Evolutionary conservation across 2,329 filamentous ascomycete genomes (phyloP).

Genomic region (Fusarium nematophilum): DNA sequence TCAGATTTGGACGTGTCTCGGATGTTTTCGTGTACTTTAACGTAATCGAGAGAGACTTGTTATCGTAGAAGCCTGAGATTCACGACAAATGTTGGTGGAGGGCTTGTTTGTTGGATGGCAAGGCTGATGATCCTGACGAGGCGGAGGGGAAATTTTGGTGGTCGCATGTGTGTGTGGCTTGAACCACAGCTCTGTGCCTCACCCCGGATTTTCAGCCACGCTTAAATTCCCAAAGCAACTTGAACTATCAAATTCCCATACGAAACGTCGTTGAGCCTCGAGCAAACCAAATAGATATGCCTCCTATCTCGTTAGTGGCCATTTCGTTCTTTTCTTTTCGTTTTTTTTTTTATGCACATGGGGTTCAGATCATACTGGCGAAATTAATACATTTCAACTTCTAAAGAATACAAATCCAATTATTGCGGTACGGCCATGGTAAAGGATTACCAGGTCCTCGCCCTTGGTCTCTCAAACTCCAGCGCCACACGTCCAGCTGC

Average conservation of each 20-base stretch:
- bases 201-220: slow-evolving; percentile 22
- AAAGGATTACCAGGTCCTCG: slow-evolving; percentile 22
- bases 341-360: no score
- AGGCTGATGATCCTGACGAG: slow-evolving; percentile 48
- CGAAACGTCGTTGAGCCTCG: no score
- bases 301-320: no score
- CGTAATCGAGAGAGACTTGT: neutral
- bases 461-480: slow-evolving; percentile 17
- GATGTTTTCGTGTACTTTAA: neutral
- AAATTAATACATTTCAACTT: neutral
- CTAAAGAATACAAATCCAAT: slow-evolving; percentile 22
- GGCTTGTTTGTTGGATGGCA: slow-evolving; percentile 31
- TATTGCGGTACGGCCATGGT: slow-evolving; percentile 4
- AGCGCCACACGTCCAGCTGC: slow-evolving; percentile 1
- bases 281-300: no score
- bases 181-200: slow-evolving; percentile 30
- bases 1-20: slow-evolving; percentile 5
- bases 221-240: neutral
- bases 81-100: slow-evolving; percentile 16
- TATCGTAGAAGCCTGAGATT: slow-evolving; percentile 5
- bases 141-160: slow-evolving; percentile 49
- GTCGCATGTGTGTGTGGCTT: slow-evolving; percentile 27
- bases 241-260: no score
- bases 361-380: no score
- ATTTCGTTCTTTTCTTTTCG: no score